Conservation (phyloP, 2,329 filamentous ascomycete species). For the Grosmannia clavigera region DNA sequence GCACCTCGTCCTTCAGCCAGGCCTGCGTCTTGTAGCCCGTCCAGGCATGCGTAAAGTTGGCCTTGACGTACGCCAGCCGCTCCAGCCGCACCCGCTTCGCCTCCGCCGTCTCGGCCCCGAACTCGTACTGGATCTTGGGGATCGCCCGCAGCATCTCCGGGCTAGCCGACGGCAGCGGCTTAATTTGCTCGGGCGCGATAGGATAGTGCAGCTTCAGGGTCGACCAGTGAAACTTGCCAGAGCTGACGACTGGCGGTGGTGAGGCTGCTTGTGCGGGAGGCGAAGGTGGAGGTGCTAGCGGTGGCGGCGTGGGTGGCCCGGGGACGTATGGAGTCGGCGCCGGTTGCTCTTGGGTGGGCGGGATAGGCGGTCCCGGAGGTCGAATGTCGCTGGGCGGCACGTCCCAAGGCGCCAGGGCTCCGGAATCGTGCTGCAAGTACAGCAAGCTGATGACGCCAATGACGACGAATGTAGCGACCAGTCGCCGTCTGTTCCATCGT, state of each 20-base stretch:
- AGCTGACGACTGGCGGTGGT: background rate
- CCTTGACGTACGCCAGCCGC: slow-evolving; percentile 21
- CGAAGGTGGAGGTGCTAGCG: background rate
- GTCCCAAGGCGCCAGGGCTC: background rate
- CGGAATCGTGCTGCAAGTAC: slow-evolving; percentile 5
- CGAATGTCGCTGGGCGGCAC: background rate
- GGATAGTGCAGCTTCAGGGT: slow-evolving; percentile 10
- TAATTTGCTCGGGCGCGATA: slow-evolving; percentile 6
- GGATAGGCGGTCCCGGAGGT: background rate
- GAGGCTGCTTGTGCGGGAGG: background rate
- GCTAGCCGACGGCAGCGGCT: slow-evolving; percentile 4
- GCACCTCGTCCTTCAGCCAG: slow-evolving; percentile 35
- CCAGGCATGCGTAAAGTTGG: slow-evolving; percentile 26
- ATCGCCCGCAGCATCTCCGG: slow-evolving; percentile 9
- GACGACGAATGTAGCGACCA: slow-evolving; percentile 7
- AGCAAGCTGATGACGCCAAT: slow-evolving; percentile 6
- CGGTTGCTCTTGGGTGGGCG: background rate
- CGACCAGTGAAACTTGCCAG: slow-evolving; percentile 11
- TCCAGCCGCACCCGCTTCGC: slow-evolving; percentile 16
- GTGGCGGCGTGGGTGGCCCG: background rate
- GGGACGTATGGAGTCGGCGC: background rate
- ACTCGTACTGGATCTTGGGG: slow-evolving; percentile 25
- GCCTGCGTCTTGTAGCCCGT: slow-evolving; percentile 32
- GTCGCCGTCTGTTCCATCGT: slow-evolving; percentile 9
- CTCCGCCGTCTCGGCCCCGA: slow-evolving; percentile 14